Evolutionary conservation across 164 flowering plant genomes (phyloP), one percentile per base, ranked within the genome.

Genomic region (Saururus chinensis): DNA sequence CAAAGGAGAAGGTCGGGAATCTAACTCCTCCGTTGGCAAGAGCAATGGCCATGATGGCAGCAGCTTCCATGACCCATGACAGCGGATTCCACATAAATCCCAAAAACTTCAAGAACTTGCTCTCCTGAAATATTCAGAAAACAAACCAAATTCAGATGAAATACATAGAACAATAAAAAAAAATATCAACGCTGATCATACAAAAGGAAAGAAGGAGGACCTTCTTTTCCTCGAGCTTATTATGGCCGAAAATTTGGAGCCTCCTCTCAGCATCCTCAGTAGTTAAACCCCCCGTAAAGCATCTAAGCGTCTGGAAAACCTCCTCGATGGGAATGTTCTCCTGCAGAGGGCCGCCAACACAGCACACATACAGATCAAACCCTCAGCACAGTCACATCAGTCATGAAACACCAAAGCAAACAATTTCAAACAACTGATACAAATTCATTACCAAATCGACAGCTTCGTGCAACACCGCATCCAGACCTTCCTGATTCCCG

Each of bases 11-110:
- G 0, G n/a, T 54, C 13, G n/a, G 16, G 21, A 51, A 20, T 20
- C 88, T 79, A 55, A 92, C 98, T 67, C 96, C 96, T 80, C 96
- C 96, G 74, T 92, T 89, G 7, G 96, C 95, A 24, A 92, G 87
- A 0, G 89, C 92, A 71, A 92, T 92, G 7, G 96, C 95, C 96
- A 92, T 92, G 59, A 89, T 80, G 19, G 97, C 96, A 51, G 97
- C 97, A 53, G 88, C 92, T 75, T 91, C 97, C 97, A 91, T 91
- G 52, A 91, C 96, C 97, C 97, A 91, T 60, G 96, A 91, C 4
- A 91, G 74, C 59, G 97, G 96, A 62, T 91, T 91, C 95, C 96
- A 87, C 96, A 92, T 92, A 69, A 92, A 89, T 60, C 95, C 91
- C 60, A 92, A 69, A 63, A 89, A 89, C 75, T 92, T 92, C 74